These are phyloP conservation scores for Cordyceps militaris DNA, from an alignment of 2,329 filamentous ascomycete genomes.

Conservation along the genomic window DNA sequence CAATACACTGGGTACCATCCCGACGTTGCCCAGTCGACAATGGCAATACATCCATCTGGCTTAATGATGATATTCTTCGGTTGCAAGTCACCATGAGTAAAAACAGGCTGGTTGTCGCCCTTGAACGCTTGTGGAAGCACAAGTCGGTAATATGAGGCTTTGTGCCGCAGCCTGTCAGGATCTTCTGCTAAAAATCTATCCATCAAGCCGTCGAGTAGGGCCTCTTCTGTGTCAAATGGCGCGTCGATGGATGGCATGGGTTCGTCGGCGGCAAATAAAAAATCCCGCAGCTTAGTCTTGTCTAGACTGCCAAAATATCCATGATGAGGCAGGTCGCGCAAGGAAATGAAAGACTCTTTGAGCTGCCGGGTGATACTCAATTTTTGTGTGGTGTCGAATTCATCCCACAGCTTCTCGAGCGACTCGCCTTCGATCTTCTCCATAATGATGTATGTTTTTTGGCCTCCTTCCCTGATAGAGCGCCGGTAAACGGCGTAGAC, in stretches of 20 bases:
- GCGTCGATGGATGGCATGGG: slow-evolving; percentile 1
- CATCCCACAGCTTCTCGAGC: slow-evolving; percentile 13
- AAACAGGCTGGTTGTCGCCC: neutral
- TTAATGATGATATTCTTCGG: slow-evolving; percentile 6
- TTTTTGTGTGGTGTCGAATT: neutral
- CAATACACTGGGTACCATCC: slow-evolving; percentile 8
- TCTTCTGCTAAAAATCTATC: slow-evolving; percentile 6
- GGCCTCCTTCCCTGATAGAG: neutral
- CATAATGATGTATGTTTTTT: slow-evolving; percentile 16
- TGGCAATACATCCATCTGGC: neutral
- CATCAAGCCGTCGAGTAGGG: neutral
- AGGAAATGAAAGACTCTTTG: slow-evolving; percentile 1
- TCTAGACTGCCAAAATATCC: slow-evolving; percentile 15
- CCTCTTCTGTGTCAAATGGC: slow-evolving; percentile 11
- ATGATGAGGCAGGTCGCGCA: slow-evolving; percentile 10
- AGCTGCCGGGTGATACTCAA: slow-evolving; percentile 1
- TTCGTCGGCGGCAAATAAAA: slow-evolving; percentile 12
- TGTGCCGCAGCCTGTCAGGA: neutral
- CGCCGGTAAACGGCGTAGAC: slow-evolving; percentile 14
- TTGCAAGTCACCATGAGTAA: slow-evolving; percentile 8
- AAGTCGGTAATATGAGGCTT: slow-evolving; percentile 5
- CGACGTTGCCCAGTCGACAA: slow-evolving; percentile 6
- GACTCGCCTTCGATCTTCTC: slow-evolving; percentile 10
- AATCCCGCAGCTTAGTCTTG: slow-evolving; percentile 12
- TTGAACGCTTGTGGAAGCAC: slow-evolving; percentile 1